phyloP scores from a whole-genome alignment of 2,329 filamentous ascomycete species.

The Emericellopsis cladophorae region DNA sequence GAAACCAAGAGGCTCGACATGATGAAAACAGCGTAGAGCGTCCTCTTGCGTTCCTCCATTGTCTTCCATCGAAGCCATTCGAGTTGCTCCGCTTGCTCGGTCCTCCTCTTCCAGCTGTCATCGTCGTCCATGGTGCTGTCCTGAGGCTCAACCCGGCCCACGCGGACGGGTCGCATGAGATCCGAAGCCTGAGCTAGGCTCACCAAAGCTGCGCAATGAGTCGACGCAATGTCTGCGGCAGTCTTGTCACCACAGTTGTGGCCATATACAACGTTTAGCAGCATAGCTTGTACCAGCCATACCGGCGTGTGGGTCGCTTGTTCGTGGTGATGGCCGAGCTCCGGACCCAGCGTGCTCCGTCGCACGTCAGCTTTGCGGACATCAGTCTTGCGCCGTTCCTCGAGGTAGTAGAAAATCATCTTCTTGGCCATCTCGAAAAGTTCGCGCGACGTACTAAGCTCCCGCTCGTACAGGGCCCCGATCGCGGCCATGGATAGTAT shows the following conservation, averaged over 20 bases:
- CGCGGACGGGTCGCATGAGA: slow-evolving; percentile 36
- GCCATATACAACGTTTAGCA: slow-evolving; percentile 90
- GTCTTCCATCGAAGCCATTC: slow-evolving; percentile 80
- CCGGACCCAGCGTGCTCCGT: slow-evolving; percentile 33
- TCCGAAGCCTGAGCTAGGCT: slow-evolving; percentile 86
- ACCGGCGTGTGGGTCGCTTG: slow-evolving; percentile 65
- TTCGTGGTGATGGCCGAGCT: slow-evolving; percentile 38
- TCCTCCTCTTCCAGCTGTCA: slow-evolving; percentile 29
- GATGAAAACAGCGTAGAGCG: slow-evolving; percentile 81
- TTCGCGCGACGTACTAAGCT: slow-evolving; percentile 66
- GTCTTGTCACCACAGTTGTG: slow-evolving; percentile 89
- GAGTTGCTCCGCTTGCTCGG: slow-evolving; percentile 36
- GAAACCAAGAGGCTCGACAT: slow-evolving; percentile 84
- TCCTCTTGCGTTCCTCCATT: slow-evolving; percentile 82
- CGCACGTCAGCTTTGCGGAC: slow-evolving; percentile 52
- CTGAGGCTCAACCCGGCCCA: slow-evolving; percentile 31
- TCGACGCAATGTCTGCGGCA: slow-evolving; percentile 82
- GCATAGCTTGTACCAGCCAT: slow-evolving; percentile 94
- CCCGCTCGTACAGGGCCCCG: slow-evolving; percentile 77
- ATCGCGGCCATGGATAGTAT: slow-evolving; percentile 72
- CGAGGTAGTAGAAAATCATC: slow-evolving; percentile 86
- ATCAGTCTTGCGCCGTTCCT: slow-evolving; percentile 79
- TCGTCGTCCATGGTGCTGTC: slow-evolving; percentile 47
- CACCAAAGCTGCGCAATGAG: slow-evolving; percentile 80
- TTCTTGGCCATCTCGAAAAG: slow-evolving; percentile 90